Base-by-base conservation (phyloP, 202 grass and related monocot genomes). In the Elaeis oleifera region DNA sequence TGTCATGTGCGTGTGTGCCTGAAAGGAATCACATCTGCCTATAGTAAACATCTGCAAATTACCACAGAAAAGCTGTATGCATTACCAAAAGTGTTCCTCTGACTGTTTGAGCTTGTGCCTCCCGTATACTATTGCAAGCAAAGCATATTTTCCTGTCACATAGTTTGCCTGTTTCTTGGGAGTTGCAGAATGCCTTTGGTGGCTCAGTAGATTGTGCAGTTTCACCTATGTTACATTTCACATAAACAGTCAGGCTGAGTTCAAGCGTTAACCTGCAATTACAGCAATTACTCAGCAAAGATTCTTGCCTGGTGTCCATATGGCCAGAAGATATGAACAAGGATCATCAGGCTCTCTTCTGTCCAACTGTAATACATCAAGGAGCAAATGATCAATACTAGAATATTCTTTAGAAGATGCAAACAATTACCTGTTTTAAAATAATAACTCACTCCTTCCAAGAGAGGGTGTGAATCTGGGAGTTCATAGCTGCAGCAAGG, bases 301-400 rank as follows among this genome's bases (percentile, higher is more conserved):
- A 7, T 26, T 74, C 90, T 83, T 89, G 71, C 90, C 90, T 84
- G 94, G 88, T 32, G 80, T 92, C 94, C 94, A 99, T 84, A 99
- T 89, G 61, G 88, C 90, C 50, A 99, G 82, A 60, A 99, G 85
- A 70, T 92, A 99, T 3, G 94, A 80, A 51, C 73, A 84, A 63
- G 94, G 85, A 83, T 92, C 94, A 64, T 99, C 94, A 58, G 64
- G 80, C 28, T 99, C 80, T 75, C 94, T 84, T 74, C 16, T 77
- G 32, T 92, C 88, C 7, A 81, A 80, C 94, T 99, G 72, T 59
- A 79, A 61, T 22, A 79, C 29, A 79, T 32, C 20, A 74, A 78
- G 17, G 11, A 76, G 59, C 28, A 7, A 17, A 24, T 66, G 65
- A 75, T 71, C 51, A 75, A 54, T 5, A 69, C 58, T 65, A 51